Base-by-base conservation (phyloP, 2,329 filamentous ascomycete species). In the Huntiella moniliformis region DNA sequence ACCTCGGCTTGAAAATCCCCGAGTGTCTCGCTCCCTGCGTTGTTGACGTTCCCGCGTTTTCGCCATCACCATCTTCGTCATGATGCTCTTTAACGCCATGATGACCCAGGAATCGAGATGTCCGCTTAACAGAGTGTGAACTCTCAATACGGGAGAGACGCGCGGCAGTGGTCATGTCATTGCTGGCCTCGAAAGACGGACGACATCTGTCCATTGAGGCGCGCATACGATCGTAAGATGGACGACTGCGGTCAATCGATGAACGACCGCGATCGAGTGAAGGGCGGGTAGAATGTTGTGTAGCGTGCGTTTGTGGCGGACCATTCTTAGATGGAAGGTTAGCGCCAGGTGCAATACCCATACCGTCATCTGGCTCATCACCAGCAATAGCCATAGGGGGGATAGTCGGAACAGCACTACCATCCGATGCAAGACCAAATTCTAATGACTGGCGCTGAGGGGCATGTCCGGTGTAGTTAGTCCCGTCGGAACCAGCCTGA, bases 401-500 rank as follows among this genome's bases (percentile, higher is more conserved):
- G 32, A 47, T 16, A 6, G 38, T 43, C n/a, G 47, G 47, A 4
- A 46, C 44, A 12, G 47, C 17, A 13, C 38, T 44, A 5, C 35
- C 40, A n/a, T 49, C 43, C 7, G 47, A 46, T 11, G 33, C 36
- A 17, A 49, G 34, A 11, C 47, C 47, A 18, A 49, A 49, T 18
- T 49, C 47, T 17, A 49, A 38, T 31, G 43, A 46, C 32, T 49
- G 47, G 38, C 47, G 47, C 15, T 49, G 39, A 31, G 68, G 64
- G 51, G 77, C 71, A 54, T 75, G 73, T 42, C 70, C 66, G 16
- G 85, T 92, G 60, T 86, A 92, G 55, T 92, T 87, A 42, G 91
- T 95, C 51, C 85, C 88, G 61, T 94, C 87, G 63, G 87, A 95
- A 50, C 86, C 85, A 54, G 88, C 92, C 58, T 93, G 84, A 55